Conservation (phyloP, 768 basidiomycete species). For the Kwoniella pini region DNA sequence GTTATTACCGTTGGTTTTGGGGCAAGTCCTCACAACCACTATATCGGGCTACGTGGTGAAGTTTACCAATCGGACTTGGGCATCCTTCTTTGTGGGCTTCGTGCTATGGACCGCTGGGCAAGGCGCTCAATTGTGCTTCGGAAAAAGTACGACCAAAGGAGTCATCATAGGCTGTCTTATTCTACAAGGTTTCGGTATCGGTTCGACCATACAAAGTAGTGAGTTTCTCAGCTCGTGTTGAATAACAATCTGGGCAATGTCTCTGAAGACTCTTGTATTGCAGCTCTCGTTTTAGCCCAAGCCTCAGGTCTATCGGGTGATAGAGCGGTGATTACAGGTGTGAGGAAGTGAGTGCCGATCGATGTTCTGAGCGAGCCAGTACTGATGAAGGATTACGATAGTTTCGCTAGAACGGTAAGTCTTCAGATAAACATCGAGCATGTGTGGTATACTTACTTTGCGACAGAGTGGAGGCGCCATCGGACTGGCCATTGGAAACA, state of each 20-base stretch:
- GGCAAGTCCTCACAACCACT: constrained; percentile 29
- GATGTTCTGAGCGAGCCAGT: no score
- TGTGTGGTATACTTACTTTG: constrained; percentile 13
- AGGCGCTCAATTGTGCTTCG: constrained; percentile 35
- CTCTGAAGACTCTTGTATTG: background rate
- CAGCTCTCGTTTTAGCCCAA: constrained; percentile 41
- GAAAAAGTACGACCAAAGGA: constrained; percentile 13
- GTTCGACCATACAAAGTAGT: constrained; percentile 43
- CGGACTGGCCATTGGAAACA: constrained; percentile 45
- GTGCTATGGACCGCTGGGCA: constrained; percentile 39
- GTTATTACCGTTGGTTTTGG: constrained; percentile 40
- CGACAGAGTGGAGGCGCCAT: constrained; percentile 40
- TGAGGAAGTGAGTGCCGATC: constrained; percentile 18
- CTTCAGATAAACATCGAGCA: background rate
- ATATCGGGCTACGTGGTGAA: constrained; percentile 38
- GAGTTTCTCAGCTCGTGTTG: background rate
- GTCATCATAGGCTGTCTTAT: constrained; percentile 36
- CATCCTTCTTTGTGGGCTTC: constrained; percentile 40
- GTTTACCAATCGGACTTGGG: constrained; percentile 27
- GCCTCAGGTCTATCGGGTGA: constrained; percentile 32
- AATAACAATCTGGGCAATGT: background rate
- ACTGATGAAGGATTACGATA: background rate
- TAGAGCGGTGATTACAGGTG: constrained; percentile 44
- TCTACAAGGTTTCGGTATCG: constrained; percentile 45
- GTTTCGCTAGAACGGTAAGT: constrained; percentile 26